Conservation (phyloP, 202 grass and related monocot genomes). For the Setaria italica region DNA sequence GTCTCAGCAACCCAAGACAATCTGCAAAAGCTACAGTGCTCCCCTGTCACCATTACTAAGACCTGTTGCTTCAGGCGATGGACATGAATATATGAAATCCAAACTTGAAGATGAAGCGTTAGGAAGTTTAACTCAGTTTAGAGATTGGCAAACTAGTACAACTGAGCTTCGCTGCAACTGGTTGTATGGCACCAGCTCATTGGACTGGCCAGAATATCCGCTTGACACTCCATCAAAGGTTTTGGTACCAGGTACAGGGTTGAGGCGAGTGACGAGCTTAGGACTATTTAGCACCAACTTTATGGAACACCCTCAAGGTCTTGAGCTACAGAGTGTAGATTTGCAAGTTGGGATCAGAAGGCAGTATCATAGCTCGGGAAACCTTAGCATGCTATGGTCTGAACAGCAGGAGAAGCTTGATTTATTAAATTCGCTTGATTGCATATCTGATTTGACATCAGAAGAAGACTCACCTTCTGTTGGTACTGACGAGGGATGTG, state of each 20-base stretch:
- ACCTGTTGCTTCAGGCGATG: constrained; percentile 23
- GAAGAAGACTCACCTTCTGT: constrained; percentile 42
- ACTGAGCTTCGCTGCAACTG: background rate
- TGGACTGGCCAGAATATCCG: constrained; percentile 70
- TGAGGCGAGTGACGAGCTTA: constrained; percentile 56
- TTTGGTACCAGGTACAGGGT: constrained; percentile 31
- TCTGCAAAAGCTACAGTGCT: constrained; percentile 73
- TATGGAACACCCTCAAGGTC: constrained; percentile 10
- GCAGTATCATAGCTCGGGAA: constrained; percentile 65
- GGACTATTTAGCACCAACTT: constrained; percentile 30
- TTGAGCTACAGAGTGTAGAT: constrained; percentile 22
- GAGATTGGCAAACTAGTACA: background rate
- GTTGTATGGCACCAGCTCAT: constrained; percentile 20
- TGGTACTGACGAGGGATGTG: constrained; percentile 21
- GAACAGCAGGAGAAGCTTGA: constrained; percentile 67
- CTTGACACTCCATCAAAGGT: constrained; percentile 48
- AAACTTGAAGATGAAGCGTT: background rate
- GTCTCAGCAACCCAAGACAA: constrained; percentile 45
- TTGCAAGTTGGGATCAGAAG: constrained; percentile 53
- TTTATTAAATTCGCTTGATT: constrained; percentile 54
- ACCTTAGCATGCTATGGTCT: constrained; percentile 70
- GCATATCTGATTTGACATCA: constrained; percentile 51
- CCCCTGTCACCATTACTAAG: constrained; percentile 53
- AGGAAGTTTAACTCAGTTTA: background rate
- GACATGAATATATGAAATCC: constrained; percentile 21